Percentiles rank a stretch among this genome's conserved stretches.
Evolutionary conservation across 164 flowering plant genomes (phyloP).

Genomic region (Buxus sempervirens): DNA sequence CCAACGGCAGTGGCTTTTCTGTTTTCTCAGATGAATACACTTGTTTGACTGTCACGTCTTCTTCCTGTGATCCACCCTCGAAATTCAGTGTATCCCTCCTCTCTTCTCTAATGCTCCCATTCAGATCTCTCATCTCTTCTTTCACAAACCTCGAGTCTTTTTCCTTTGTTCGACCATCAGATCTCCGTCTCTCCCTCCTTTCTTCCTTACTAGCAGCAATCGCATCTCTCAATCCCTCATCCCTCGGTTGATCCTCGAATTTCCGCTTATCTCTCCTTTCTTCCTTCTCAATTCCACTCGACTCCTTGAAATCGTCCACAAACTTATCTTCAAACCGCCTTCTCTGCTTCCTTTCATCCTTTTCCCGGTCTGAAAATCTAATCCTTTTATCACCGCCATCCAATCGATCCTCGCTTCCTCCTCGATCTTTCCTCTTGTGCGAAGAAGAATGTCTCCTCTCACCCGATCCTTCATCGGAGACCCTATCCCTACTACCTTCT

Average conservation of each 20-base stretch:
- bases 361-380: slow-evolving; percentile 36
- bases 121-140: slow-evolving; percentile 12
- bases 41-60: slow-evolving; percentile 13
- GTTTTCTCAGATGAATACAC: slow-evolving; percentile 10
- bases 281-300: slow-evolving; percentile 14
- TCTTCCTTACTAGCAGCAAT: slow-evolving; percentile 7
- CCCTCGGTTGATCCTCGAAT: slow-evolving; percentile 8
- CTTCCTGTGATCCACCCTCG: slow-evolving; percentile 32
- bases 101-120: slow-evolving; percentile 8
- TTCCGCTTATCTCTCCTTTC: slow-evolving; percentile 14
- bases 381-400: slow-evolving; percentile 40
- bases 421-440: slow-evolving; percentile 65
- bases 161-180: slow-evolving; percentile 33
- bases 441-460: slow-evolving; percentile 22
- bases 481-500: slow-evolving; percentile 31
- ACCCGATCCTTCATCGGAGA: slow-evolving; percentile 16
- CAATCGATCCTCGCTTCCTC: slow-evolving; percentile 41
- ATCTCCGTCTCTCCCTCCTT: slow-evolving; percentile 35
- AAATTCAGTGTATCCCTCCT: slow-evolving; percentile 37
- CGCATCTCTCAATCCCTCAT: slow-evolving; percentile 9
- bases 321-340: slow-evolving; percentile 28
- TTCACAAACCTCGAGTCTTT: slow-evolving; percentile 17
- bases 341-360: slow-evolving; percentile 34
- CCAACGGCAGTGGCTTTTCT: slow-evolving; percentile 18
- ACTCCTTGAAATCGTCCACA: slow-evolving; percentile 11